A percentile compares a stretch with the other conserved stretches of the same genome.
These are phyloP conservation scores for Leptodermis oblonga DNA, from an alignment of 257 asterid species.

Conservation along the genomic window DNA sequence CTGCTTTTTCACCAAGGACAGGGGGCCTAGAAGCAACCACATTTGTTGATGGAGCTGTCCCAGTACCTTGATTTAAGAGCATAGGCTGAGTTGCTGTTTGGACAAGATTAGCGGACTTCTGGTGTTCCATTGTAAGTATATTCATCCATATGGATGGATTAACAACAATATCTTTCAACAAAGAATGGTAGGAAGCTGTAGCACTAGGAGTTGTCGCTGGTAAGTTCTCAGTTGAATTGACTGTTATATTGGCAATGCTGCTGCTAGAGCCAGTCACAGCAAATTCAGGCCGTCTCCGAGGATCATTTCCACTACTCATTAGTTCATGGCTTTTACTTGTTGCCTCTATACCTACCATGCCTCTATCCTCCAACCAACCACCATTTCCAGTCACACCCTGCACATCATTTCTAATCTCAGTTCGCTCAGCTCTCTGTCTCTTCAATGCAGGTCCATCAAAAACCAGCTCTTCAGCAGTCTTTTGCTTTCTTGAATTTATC, in stretches of 20 bases:
- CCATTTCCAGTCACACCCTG: slow-evolving; percentile 33
- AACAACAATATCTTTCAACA: slow-evolving; percentile 62
- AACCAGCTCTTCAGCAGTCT: slow-evolving; percentile 41
- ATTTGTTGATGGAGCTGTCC: slow-evolving; percentile 44
- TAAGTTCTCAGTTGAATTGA: slow-evolving; percentile 25
- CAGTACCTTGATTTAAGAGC: slow-evolving; percentile 39
- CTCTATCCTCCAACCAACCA: slow-evolving; percentile 51
- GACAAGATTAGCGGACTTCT: slow-evolving; percentile 46
- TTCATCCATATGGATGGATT: slow-evolving; percentile 81
- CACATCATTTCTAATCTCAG: slow-evolving; percentile 16
- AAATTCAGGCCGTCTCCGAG: slow-evolving; percentile 27
- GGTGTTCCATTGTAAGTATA: slow-evolving; percentile 58
- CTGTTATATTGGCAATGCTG: slow-evolving; percentile 23
- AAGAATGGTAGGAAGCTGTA: slow-evolving; percentile 52
- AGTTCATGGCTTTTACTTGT: slow-evolving; percentile 19
- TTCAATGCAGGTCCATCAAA: slow-evolving; percentile 60
- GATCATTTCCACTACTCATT: slow-evolving; percentile 17
- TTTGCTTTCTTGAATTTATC: slow-evolving; percentile 53
- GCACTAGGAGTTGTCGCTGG: slow-evolving; percentile 34
- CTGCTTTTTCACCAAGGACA: slow-evolving; percentile 36
- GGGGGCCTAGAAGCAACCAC: slow-evolving; percentile 32
- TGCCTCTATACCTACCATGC: slow-evolving; percentile 30
- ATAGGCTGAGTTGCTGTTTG: slow-evolving; percentile 33
- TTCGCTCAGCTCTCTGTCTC: slow-evolving; percentile 56
- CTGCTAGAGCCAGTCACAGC: slow-evolving; percentile 21